Conservation (phyloP, 331 rosid genomes). For the Erythrophleum ivorense region DNA sequence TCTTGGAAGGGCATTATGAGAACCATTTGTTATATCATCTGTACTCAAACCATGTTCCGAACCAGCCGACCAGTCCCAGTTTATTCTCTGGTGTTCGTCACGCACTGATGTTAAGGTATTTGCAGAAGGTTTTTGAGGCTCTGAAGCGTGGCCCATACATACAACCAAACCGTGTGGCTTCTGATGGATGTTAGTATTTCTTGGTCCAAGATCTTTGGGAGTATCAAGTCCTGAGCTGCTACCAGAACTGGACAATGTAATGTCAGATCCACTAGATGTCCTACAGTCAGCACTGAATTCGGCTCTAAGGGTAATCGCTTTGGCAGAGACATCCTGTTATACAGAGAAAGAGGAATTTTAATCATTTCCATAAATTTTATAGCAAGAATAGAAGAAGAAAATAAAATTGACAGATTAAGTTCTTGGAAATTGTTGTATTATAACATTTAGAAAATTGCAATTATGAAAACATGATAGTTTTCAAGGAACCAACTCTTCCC, state of each 20-base stretch:
- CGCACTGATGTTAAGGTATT: conserved; percentile 40
- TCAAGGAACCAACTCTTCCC: background rate
- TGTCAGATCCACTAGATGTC: conserved; percentile 90
- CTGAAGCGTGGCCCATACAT: conserved; percentile 43
- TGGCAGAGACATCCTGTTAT: conserved; percentile 60
- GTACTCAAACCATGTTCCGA: conserved; percentile 66
- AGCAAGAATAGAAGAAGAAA: background rate
- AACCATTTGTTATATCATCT: conserved; percentile 56
- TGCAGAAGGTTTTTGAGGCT: conserved; percentile 50
- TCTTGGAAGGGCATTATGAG: conserved; percentile 51
- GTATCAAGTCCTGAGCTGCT: conserved; percentile 87
- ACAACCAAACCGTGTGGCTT: conserved; percentile 52
- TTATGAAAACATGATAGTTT: conserved; percentile 18
- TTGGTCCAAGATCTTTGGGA: conserved; percentile 65
- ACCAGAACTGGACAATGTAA: conserved; percentile 85
- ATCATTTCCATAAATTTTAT: conserved; percentile 1
- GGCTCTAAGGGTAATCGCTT: conserved; percentile 49
- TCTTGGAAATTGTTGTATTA: background rate
- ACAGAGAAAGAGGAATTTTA: conserved; percentile 25
- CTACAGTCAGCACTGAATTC: conserved; percentile 61
- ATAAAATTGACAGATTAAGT: background rate
- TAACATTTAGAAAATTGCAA: conserved; percentile 22
- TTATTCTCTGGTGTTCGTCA: conserved; percentile 61
- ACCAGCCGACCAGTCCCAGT: conserved; percentile 71
- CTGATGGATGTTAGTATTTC: conserved; percentile 54